Percentiles rank a stretch among this genome's conserved stretches.
These are phyloP conservation scores for Claviceps pazoutovae DNA, from an alignment of 2,329 filamentous ascomycete species.

Conservation along the genomic window DNA sequence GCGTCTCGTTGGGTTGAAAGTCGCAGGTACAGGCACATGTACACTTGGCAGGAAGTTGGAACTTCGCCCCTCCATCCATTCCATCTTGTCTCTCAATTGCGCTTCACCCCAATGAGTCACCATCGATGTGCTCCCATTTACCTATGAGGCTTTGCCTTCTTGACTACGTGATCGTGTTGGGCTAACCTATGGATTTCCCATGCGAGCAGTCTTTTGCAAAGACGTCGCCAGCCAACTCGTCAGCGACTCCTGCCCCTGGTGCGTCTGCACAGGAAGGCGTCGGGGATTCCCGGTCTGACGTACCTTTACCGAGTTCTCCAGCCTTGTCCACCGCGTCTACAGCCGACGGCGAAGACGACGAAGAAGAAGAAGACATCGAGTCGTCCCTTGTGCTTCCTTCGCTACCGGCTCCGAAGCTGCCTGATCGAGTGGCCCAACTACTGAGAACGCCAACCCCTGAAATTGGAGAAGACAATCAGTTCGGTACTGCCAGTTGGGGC, in stretches of 20 bases:
- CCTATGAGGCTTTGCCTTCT: background rate
- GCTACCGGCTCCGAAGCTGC: slow-evolving; percentile 43
- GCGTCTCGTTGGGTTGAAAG: background rate
- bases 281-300: slow-evolving; percentile 22
- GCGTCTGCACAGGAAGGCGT: slow-evolving; percentile 45
- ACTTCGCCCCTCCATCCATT: background rate
- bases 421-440: slow-evolving; percentile 39
- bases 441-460: slow-evolving; percentile 37
- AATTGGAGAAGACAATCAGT: slow-evolving; percentile 25
- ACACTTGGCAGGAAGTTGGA: background rate
- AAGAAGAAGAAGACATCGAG: slow-evolving; percentile 30
- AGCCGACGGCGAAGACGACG: slow-evolving; percentile 36
- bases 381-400: slow-evolving; percentile 45
- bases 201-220: slow-evolving; percentile 28
- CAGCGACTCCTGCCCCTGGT: slow-evolving; percentile 41
- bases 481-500: slow-evolving; percentile 73
- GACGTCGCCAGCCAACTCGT: slow-evolving; percentile 41
- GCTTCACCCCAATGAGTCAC: background rate
- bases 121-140: background rate
- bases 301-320: slow-evolving; percentile 35
- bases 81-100: background rate
- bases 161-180: slow-evolving; percentile 4
- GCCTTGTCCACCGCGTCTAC: slow-evolving; percentile 49
- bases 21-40: background rate
- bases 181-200: slow-evolving; percentile 12